phyloP scores from a whole-genome alignment of 1,139 yeast genomes.

The Kodamaea suecica region DNA sequence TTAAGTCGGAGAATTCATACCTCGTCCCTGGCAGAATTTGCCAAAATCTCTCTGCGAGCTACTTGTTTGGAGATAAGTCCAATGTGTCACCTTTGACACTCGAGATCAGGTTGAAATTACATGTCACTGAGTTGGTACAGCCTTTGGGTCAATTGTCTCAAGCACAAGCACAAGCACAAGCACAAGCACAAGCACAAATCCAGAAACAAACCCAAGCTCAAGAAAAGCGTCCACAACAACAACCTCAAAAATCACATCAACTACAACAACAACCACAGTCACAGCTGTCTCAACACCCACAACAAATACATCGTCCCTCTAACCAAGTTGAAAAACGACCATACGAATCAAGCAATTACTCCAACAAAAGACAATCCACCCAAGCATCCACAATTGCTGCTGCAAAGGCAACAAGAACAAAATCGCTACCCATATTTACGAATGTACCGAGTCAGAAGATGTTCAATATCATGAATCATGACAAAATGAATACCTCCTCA shows the following conservation, averaged over 20 bases:
- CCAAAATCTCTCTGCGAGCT: conserved; percentile 58
- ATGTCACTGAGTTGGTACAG: conserved; percentile 28
- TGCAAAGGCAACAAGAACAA: conserved; percentile 61
- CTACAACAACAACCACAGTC: conserved; percentile 11
- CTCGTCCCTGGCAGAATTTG: conserved; percentile 70
- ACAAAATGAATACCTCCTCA: conserved; percentile 38
- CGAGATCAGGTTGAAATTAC: conserved; percentile 62
- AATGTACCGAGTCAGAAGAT: conserved; percentile 41
- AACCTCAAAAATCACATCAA: conserved; percentile 16
- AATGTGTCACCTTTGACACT: conserved; percentile 52
- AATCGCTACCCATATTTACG: conserved; percentile 57
- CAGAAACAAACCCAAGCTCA: too few species aligned
- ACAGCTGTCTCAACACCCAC: neutral
- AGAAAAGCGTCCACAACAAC: too few species aligned
- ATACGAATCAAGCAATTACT: neutral
- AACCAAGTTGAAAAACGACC: neutral
- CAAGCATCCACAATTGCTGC: conserved; percentile 20
- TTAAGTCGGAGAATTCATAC: conserved; percentile 26
- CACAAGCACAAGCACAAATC: conserved; percentile 9
- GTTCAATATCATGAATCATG: conserved; percentile 43
- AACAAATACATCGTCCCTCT: conserved; percentile 2
- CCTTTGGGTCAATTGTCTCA: conserved; percentile 3
- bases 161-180: conserved; percentile 16
- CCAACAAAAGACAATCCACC: conserved; percentile 4
- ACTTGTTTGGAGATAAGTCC: conserved; percentile 43